These are phyloP conservation scores for Tolypocladium tropicale DNA, from an alignment of 2,329 filamentous ascomycete genomes.

Conservation along the genomic window DNA sequence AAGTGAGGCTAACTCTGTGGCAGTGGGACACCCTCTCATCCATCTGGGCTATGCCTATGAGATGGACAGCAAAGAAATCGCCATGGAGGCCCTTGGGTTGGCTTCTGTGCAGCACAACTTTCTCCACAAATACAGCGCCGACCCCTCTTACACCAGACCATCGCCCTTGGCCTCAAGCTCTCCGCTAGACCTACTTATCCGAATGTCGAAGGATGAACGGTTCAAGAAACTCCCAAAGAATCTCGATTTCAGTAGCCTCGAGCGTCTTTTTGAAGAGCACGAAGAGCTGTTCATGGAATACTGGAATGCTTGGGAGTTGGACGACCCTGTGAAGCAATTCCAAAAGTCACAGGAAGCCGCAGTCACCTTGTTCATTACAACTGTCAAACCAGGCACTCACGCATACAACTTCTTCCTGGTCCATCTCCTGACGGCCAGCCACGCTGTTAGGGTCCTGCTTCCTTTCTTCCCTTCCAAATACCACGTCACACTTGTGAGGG, in stretches of 20 bases:
- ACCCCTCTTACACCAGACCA: slow-evolving; percentile 58
- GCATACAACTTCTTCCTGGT: slow-evolving; percentile 76
- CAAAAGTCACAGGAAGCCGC: slow-evolving; percentile 56
- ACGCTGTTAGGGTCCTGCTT: slow-evolving; percentile 79
- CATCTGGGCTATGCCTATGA: slow-evolving; percentile 93
- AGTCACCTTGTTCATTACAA: slow-evolving; percentile 51
- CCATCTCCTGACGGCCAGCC: slow-evolving; percentile 74
- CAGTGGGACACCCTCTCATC: slow-evolving; percentile 86
- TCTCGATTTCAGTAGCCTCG: slow-evolving; percentile 52
- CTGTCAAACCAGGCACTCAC: slow-evolving; percentile 44
- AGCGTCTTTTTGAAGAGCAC: slow-evolving; percentile 55
- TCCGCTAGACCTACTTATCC: slow-evolving; percentile 60
- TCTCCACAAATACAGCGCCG: slow-evolving; percentile 59
- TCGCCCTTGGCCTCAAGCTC: slow-evolving; percentile 50
- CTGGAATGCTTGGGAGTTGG: slow-evolving; percentile 79
- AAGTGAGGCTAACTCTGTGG: slow-evolving; percentile 8
- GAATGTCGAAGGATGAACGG: slow-evolving; percentile 56
- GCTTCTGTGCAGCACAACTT: slow-evolving; percentile 47
- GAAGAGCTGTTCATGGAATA: slow-evolving; percentile 69
- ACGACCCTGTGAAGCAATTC: slow-evolving; percentile 64
- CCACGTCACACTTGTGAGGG: slow-evolving; percentile 63
- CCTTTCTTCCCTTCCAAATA: slow-evolving; percentile 64
- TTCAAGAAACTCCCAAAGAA: slow-evolving; percentile 57
- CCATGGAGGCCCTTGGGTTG: slow-evolving; percentile 77
- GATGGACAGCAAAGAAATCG: slow-evolving; percentile 72